Evolutionary conservation across 352 stramenopile genomes (phyloP).

Genomic region (Albugo laibachii): DNA sequence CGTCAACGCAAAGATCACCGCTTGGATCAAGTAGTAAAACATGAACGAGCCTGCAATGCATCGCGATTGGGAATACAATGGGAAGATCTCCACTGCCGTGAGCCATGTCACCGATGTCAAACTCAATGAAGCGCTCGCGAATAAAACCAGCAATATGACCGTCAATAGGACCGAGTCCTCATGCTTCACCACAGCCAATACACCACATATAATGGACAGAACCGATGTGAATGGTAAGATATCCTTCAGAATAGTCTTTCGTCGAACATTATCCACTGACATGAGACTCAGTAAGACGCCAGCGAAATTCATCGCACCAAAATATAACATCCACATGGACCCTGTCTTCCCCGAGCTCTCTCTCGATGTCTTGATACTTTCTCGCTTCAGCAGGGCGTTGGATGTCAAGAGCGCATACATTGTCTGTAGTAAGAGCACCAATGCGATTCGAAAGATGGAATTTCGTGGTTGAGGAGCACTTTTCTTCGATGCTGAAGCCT

Average conservation of each 20-base stretch:
- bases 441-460: conserved; percentile 32
- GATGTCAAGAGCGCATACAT: conserved; percentile 53
- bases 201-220: conserved; percentile 9
- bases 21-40: conserved; percentile 27
- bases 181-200: conserved; percentile 19
- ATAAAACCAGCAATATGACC: conserved; percentile 33
- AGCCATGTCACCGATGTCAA: conserved; percentile 59
- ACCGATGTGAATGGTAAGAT: conserved; percentile 54
- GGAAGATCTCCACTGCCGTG: conserved; percentile 63
- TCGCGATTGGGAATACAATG: conserved; percentile 51
- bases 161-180: conserved; percentile 9
- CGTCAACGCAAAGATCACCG: conserved; percentile 26
- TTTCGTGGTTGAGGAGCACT: conserved; percentile 12
- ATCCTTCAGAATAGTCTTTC: conserved; percentile 80
- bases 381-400: conserved; percentile 29
- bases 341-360: not conserved
- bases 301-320: conserved; percentile 25
- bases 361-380: conserved; percentile 9
- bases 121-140: conserved; percentile 39
- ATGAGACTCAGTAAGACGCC: conserved; percentile 57
- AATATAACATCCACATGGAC: conserved; percentile 10
- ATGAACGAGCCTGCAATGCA: conserved; percentile 10
- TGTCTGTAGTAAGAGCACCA: conserved; percentile 36
- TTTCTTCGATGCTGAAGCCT: conserved; percentile 3
- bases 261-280: conserved; percentile 64